These are phyloP conservation scores for Lolium perenne DNA, from an alignment of 176 grass and related monocot genomes.

Conservation along the genomic window DNA sequence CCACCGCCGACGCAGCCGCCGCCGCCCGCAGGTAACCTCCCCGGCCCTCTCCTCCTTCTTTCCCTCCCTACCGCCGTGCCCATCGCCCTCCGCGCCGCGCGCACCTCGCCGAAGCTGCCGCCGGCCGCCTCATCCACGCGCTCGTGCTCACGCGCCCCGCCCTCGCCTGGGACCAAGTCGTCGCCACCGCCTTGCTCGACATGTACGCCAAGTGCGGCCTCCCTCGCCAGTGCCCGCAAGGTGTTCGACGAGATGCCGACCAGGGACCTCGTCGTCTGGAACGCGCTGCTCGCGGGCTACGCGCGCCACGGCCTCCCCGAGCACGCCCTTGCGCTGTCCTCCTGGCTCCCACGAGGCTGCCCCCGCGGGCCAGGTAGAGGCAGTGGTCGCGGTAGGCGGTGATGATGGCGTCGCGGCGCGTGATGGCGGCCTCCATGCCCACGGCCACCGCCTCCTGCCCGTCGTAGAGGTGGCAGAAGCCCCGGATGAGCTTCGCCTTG, in stretches of 20 bases:
- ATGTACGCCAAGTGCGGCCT: slow-evolving; percentile 69
- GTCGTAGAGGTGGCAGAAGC: slow-evolving; percentile 99
- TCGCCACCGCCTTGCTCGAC: slow-evolving; percentile 55
- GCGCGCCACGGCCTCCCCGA: too few relatives aligned
- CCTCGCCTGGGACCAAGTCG: slow-evolving; percentile 52
- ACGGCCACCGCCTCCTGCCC: slow-evolving; percentile 86
- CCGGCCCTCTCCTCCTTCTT: too few relatives aligned
- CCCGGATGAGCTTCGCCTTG: slow-evolving; percentile 96
- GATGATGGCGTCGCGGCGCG: slow-evolving; percentile 76
- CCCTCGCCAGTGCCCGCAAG: too few relatives aligned
- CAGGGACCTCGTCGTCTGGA: too few relatives aligned
- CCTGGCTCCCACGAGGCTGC: slow-evolving; percentile 48
- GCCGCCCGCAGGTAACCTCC: too few relatives aligned
- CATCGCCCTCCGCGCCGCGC: too few relatives aligned
- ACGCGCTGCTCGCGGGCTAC: too few relatives aligned
- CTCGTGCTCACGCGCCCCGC: slow-evolving; percentile 40
- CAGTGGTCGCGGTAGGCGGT: slow-evolving; percentile 96
- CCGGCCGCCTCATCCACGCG: slow-evolving; percentile 52
- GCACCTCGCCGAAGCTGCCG: slow-evolving; percentile 43
- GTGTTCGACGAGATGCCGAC: too few relatives aligned
- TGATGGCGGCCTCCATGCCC: slow-evolving; percentile 74
- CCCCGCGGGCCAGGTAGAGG: slow-evolving; percentile 71
- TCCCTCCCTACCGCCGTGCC: too few relatives aligned
- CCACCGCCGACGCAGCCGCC: too few relatives aligned
- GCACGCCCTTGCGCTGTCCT: too few relatives aligned